A percentile compares a stretch with the other conserved stretches of the same genome.
Conservation (phyloP, 331 rosid genomes). For the Quercus lobata region DNA sequence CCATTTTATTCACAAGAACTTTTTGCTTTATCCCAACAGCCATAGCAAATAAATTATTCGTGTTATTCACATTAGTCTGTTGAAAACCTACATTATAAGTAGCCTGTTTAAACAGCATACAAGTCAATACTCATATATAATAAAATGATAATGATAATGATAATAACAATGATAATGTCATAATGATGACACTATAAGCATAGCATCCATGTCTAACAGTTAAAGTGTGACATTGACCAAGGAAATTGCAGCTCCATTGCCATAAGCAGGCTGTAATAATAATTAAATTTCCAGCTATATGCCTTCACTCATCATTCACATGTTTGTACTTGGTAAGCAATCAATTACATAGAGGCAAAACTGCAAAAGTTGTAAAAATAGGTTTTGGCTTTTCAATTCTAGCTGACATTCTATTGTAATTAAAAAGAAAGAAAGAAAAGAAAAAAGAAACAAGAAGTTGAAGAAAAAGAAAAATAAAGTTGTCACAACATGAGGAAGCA, state of each 20-base stretch:
- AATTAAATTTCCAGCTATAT: not conserved
- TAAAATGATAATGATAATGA: not conserved
- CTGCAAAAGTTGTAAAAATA: not conserved
- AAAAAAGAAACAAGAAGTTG: not conserved
- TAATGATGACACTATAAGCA: not conserved
- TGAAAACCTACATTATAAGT: not conserved
- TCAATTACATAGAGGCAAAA: not conserved
- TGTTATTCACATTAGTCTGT: conserved; percentile 32
- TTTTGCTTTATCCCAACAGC: conserved; percentile 79
- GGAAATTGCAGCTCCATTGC: not conserved
- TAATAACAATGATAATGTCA: not conserved
- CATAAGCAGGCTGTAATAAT: not conserved
- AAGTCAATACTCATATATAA: conserved; percentile 13
- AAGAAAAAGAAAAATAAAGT: not conserved
- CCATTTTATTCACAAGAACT: conserved; percentile 71
- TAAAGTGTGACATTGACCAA: not conserved
- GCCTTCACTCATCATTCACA: not conserved
- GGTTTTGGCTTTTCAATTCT: not conserved
- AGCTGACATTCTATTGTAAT: not conserved
- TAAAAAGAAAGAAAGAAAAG: not conserved
- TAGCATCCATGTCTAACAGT: not conserved
- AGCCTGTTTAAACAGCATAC: not conserved
- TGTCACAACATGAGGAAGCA: too few relatives aligned
- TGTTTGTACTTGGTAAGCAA: not conserved
- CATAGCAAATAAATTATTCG: conserved; percentile 54